A percentile compares a stretch with the other conserved stretches of the same genome.
These are phyloP conservation scores for Bipolaris cookei DNA, from an alignment of 2,329 filamentous ascomycete species.

Conservation along the genomic window DNA sequence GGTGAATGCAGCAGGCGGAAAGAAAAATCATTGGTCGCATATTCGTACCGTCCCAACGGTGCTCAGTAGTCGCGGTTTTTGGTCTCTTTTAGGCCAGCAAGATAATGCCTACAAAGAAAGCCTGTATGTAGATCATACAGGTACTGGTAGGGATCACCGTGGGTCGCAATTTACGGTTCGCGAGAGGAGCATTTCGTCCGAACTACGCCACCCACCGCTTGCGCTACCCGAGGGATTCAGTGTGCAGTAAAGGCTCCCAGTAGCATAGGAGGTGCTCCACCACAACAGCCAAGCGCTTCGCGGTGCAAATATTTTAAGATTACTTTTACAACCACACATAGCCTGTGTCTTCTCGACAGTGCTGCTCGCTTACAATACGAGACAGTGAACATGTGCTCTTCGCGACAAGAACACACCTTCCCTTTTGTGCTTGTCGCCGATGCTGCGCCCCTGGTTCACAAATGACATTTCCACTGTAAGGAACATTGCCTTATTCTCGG, in stretches of 20 bases:
- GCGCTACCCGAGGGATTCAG: too few species aligned
- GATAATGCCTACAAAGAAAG: constrained; percentile 10
- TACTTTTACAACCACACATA: background rate
- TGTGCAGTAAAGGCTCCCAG: background rate
- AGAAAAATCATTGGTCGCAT: constrained; percentile 6
- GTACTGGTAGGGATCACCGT: constrained; percentile 2
- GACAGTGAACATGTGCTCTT: background rate
- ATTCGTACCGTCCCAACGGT: constrained; percentile 2
- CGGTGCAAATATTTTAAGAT: too few species aligned
- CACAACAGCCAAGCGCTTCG: background rate
- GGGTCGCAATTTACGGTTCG: constrained; percentile 8
- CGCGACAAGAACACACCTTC: constrained; percentile 5
- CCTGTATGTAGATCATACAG: constrained; percentile 8
- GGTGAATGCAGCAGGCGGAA: constrained; percentile 3
- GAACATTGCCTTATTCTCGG: constrained; percentile 5
- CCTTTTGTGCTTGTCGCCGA: constrained; percentile 8
- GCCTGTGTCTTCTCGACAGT: background rate
- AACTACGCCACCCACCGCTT: background rate
- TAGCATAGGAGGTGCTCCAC: background rate
- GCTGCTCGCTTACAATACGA: too few species aligned
- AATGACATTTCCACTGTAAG: constrained; percentile 10
- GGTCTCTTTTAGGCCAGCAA: constrained; percentile 16
- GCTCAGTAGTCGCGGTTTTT: constrained; percentile 18
- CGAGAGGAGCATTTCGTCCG: constrained; percentile 1
- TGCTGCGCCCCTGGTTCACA: background rate